Evolutionary conservation across 2,329 filamentous ascomycete species (phyloP).

Genomic region (Aspergillaceae sp.): DNA sequence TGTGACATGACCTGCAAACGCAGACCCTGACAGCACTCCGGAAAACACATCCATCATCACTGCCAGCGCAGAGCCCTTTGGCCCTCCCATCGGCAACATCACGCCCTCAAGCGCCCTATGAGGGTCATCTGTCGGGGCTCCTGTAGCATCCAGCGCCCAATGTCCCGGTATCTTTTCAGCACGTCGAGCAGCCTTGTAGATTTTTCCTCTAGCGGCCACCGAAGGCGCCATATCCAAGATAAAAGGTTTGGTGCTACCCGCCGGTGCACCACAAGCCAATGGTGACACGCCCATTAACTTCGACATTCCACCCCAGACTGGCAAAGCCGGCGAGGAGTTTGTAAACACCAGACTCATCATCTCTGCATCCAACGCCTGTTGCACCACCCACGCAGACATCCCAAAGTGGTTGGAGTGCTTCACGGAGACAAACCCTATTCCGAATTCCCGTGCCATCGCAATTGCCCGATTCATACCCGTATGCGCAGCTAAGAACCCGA

Average conservation of each 20-base stretch:
- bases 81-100: conserved; percentile 79
- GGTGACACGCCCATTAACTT: conserved; percentile 68
- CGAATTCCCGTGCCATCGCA: conserved; percentile 53
- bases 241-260: conserved; percentile 51
- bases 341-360: conserved; percentile 66
- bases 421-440: conserved; percentile 68
- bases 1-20: conserved; percentile 69
- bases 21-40: conserved; percentile 63
- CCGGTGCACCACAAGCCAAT: conserved; percentile 66
- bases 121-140: conserved; percentile 62
- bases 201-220: conserved; percentile 38
- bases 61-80: conserved; percentile 66
- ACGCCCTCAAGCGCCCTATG: conserved; percentile 62
- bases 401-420: conserved; percentile 76
- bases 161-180: conserved; percentile 40
- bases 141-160: conserved; percentile 68
- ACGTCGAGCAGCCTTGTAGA: conserved; percentile 37
- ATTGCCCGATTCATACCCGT: conserved; percentile 60
- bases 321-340: conserved; percentile 63
- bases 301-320: conserved; percentile 58
- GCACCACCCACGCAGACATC: conserved; percentile 73
- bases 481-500: conserved; percentile 65
- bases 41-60: conserved; percentile 91
- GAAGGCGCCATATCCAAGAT: conserved; percentile 41
- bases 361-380: conserved; percentile 62